phyloP scores from a whole-genome alignment of 495 filamentous ascomycete species.

The Aspergillus sparsus region DNA sequence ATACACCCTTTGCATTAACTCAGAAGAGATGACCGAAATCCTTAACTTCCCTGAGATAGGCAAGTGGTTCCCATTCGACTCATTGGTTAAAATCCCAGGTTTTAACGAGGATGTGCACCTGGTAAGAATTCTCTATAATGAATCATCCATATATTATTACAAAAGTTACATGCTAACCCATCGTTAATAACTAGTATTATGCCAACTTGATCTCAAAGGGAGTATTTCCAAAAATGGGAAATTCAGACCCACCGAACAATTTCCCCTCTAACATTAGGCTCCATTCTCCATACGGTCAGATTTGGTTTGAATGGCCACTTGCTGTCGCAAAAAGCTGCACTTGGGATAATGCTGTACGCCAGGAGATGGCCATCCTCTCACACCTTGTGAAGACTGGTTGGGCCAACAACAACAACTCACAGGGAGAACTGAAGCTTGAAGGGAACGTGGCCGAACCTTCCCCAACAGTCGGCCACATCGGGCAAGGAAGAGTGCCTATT shows the following conservation, averaged over 20 bases:
- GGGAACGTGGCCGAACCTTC: not conserved
- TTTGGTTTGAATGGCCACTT: conserved; percentile 36
- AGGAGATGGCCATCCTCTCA: conserved; percentile 26
- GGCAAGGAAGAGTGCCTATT: not conserved
- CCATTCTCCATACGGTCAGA: conserved; percentile 30
- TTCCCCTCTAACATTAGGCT: conserved; percentile 21
- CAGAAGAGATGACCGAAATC: conserved; percentile 24
- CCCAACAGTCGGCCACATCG: conserved; percentile 1
- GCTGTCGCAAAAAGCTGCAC: conserved; percentile 14
- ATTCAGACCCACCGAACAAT: conserved; percentile 20
- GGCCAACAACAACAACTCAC: conserved; percentile 7
- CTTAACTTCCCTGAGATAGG: conserved; percentile 24
- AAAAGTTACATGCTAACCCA: not conserved
- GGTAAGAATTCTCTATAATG: conserved; percentile 23
- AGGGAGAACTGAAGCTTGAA: not conserved
- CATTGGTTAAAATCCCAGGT: conserved; percentile 33
- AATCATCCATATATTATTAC: not conserved
- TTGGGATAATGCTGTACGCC: conserved; percentile 29
- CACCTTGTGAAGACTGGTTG: conserved; percentile 28
- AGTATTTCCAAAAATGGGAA: conserved; percentile 10
- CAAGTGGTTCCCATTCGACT: conserved; percentile 42
- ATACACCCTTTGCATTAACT: conserved; percentile 30
- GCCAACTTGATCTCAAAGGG: conserved; percentile 34
- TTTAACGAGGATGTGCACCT: conserved; percentile 32
- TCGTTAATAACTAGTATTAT: conserved; percentile 27